phyloP scores from a whole-genome alignment of 2,329 filamentous ascomycete genomes.

The Aaosphaeria arxii region DNA sequence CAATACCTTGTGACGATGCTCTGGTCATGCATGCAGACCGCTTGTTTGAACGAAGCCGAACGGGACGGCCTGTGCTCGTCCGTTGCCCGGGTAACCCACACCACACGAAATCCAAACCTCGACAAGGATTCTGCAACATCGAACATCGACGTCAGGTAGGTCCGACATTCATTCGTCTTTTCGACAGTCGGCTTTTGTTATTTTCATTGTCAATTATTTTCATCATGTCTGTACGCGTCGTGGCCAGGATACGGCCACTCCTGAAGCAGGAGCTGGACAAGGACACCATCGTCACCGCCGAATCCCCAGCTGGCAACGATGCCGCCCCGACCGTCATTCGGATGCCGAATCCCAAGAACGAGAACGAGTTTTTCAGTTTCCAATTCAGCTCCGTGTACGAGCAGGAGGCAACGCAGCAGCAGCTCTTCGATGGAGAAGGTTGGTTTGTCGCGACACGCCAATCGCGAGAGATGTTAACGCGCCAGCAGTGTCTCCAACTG shows the following conservation, averaged over 20 bases:
- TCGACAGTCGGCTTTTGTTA: background rate
- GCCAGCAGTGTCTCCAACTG: constrained; percentile 71
- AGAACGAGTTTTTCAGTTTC: constrained; percentile 86
- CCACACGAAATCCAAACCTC: background rate
- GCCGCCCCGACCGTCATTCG: constrained; percentile 66
- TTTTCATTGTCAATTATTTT: background rate
- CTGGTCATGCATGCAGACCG: no score
- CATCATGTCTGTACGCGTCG: constrained; percentile 63
- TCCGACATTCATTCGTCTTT: background rate
- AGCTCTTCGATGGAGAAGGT: constrained; percentile 88
- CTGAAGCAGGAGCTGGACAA: constrained; percentile 81
- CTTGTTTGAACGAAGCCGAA: no score
- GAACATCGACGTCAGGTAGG: background rate
- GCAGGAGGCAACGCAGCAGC: constrained; percentile 74
- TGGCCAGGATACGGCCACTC: constrained; percentile 85
- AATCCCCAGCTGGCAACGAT: constrained; percentile 37
- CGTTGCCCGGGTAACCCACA: background rate
- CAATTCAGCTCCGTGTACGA: constrained; percentile 94
- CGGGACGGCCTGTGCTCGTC: no score
- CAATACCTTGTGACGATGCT: no score
- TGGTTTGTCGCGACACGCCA: constrained; percentile 16
- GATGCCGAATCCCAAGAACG: constrained; percentile 93
- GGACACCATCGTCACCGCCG: constrained; percentile 77
- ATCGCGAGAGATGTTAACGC: constrained; percentile 10
- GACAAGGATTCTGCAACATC: background rate